These are phyloP conservation scores for Colletotrichum falcatum DNA, from an alignment of 2,329 filamentous ascomycete species.

Conservation along the genomic window DNA sequence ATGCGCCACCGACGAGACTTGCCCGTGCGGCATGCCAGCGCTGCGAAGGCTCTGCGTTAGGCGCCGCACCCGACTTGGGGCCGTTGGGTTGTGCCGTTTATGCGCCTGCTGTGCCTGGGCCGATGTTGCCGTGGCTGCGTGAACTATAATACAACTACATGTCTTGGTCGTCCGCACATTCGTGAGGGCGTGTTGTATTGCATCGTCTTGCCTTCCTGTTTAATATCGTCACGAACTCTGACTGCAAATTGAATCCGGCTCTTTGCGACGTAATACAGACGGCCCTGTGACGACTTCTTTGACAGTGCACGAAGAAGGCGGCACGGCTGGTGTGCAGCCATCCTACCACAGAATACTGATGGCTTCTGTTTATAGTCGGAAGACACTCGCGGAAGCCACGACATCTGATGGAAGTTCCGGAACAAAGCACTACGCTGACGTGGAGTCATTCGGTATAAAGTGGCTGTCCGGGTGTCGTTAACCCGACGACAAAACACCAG, in stretches of 20 bases:
- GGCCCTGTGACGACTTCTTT: no score
- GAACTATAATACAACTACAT: neutral
- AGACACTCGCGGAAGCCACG: neutral
- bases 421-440: neutral
- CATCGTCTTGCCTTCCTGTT: neutral
- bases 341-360: no score
- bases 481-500: neutral
- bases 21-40: neutral
- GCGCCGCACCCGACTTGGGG: neutral
- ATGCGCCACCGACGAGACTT: neutral
- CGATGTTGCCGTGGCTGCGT: neutral
- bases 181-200: neutral
- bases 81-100: neutral
- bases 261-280: neutral
- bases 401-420: neutral
- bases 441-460: neutral
- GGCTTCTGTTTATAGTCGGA: neutral
- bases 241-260: neutral
- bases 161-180: neutral
- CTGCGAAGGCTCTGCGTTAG: neutral
- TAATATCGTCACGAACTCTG: neutral
- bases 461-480: neutral
- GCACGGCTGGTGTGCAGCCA: neutral
- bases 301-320: neutral
- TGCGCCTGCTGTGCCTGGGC: neutral